These are phyloP conservation scores for Fusarium euwallaceae DNA, from an alignment of 2,329 filamentous ascomycete species.

Conservation along the genomic window DNA sequence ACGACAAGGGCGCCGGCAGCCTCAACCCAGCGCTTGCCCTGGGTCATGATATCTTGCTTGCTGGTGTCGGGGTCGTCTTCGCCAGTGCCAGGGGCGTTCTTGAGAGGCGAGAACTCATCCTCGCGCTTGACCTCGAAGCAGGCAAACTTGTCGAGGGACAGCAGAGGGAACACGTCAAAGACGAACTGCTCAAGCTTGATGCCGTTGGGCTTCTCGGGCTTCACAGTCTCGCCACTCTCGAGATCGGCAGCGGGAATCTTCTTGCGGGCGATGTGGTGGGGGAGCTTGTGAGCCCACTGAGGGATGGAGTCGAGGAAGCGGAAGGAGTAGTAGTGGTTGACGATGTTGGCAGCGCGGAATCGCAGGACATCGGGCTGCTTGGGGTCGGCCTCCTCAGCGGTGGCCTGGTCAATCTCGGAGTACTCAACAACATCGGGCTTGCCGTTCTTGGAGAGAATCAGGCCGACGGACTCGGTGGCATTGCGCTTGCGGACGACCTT, in stretches of 20 bases:
- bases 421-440: conserved; percentile 98
- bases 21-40: conserved; percentile 89
- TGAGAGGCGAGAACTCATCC: conserved; percentile 97
- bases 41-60: conserved; percentile 87
- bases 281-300: conserved; percentile 85
- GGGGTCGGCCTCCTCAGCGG: conserved; percentile 88
- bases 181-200: conserved; percentile 99
- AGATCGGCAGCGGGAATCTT: conserved; percentile 93
- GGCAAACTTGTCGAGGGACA: conserved; percentile 89
- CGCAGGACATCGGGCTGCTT: conserved; percentile 86
- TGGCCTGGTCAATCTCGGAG: conserved; percentile 91
- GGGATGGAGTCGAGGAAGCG: conserved; percentile 92
- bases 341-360: conserved; percentile 98
- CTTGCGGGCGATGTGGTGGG: conserved; percentile 97
- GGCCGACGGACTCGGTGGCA: conserved; percentile 93
- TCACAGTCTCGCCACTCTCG: conserved; percentile 82
- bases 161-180: conserved; percentile 96
- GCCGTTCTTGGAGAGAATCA: conserved; percentile 95
- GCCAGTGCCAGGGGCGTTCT: conserved; percentile 87
- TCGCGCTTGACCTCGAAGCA: conserved; percentile 96
- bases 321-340: conserved; percentile 99
- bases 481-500: conserved; percentile 99
- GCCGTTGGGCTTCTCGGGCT: conserved; percentile 95
- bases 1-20: conserved; percentile 82
- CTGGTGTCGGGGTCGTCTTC: conserved; percentile 97